Evolutionary conservation across 2,329 filamentous ascomycete species (phyloP), one percentile per base, ranked within the genome.

Genomic region (Claviceps sp.): DNA sequence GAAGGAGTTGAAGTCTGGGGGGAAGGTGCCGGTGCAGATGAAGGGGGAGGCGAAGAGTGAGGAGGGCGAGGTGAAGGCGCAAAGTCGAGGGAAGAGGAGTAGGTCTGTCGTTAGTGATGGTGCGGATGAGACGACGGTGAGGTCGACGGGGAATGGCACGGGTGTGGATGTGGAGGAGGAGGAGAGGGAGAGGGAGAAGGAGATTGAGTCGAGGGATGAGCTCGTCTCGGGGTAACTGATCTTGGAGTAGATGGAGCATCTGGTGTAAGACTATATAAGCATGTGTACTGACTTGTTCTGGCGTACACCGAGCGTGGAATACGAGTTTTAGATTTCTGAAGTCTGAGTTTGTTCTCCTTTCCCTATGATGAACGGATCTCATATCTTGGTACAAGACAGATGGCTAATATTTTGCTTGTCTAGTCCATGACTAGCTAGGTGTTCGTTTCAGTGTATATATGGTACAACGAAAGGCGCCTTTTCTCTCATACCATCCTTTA

Each of bases 1-100:
- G 71, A 89, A 89, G 65, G 74, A 70, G 47, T 66, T 69, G 58
- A 64, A 65, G 6, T 55, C 58, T 18, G 46, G 57, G 50, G 55
- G 50, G 2, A 18, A 8, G 37, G 37, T 13, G 46, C 57, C 52
- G 24, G 37, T 5, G 6, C 37, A 51, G 50, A 60, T 57, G 16
- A 46, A 58, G 50, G 55, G 47, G 4, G 6, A 30, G 47, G 37
- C 7, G 47, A 56, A 53, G 24, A 26, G 47, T 2, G 40, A 50
- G 48, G 60, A 57, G 40, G 59, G 85, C 59, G 70, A 66, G 61
- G 73, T 63, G 5, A 18, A 16, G 11, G n/a, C 16, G 57, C 59
- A 20, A 26, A 11, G 18, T 18, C 20, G 16, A 20, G 30, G 4
- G 30, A 34, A 34, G 30, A 34, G 30, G 30, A 34, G 30, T 11